A percentile compares a stretch with the other conserved stretches of the same genome.
Evolutionary conservation across 129 eudicot genomes (phyloP).

Genomic region (Flaveria robusta): DNA sequence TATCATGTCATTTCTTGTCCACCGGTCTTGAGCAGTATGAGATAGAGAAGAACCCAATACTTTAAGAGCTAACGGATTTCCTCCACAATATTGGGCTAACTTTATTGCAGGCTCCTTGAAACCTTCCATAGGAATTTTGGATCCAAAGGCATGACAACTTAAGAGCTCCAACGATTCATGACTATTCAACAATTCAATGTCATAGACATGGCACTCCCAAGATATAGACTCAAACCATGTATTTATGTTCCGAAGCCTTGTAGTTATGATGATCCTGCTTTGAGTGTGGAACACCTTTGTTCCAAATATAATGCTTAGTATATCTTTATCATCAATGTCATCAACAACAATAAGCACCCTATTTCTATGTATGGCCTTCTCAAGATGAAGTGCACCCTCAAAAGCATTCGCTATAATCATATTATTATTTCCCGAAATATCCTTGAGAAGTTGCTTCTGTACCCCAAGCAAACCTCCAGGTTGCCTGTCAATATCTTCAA

Average conservation of each 20-base stretch:
- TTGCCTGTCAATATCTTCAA: not conserved
- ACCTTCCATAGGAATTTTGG: conserved; percentile 13
- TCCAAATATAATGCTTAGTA: not conserved
- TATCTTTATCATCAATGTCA: not conserved
- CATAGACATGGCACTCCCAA: not conserved
- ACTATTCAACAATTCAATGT: not conserved
- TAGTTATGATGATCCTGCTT: conserved; percentile 9
- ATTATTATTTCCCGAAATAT: not conserved
- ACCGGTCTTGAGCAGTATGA: not conserved
- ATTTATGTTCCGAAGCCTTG: not conserved
- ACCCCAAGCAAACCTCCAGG: not conserved
- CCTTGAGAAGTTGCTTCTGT: conserved; percentile 1
- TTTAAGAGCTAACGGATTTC: conserved; percentile 25
- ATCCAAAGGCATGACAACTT: conserved; percentile 17
- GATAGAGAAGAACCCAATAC: conserved; percentile 28
- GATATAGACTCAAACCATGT: conserved; percentile 12
- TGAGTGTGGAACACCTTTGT: not conserved
- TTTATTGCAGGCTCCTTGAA: not conserved
- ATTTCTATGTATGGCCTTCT: not conserved
- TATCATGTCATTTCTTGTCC: not conserved
- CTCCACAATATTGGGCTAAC: conserved; percentile 26
- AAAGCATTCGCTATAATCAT: not conserved
- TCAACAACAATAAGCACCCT: conserved; percentile 1
- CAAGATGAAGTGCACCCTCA: not conserved
- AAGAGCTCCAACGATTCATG: not conserved